Evolutionary conservation across 176 grass and related monocot genomes (phyloP).

Genomic region (Cenchrus fungigraminus): DNA sequence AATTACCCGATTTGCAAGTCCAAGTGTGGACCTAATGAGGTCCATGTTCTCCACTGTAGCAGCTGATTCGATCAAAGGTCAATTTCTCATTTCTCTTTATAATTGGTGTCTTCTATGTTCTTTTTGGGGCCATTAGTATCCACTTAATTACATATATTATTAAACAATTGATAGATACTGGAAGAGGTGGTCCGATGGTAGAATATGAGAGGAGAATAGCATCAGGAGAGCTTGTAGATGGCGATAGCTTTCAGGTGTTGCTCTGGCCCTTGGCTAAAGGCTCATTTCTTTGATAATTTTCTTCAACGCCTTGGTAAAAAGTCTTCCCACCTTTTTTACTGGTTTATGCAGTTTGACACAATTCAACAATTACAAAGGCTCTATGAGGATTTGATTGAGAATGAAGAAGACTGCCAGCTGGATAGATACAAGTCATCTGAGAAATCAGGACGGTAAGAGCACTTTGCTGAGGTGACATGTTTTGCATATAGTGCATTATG

Average conservation of each 20-base stretch:
- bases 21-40: conserved; percentile 41
- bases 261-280: neutral
- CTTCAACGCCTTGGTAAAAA: neutral
- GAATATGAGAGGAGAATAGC: conserved; percentile 84
- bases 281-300: conserved; percentile 14
- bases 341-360: conserved; percentile 66
- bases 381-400: conserved; percentile 69
- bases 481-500: conserved; percentile 22
- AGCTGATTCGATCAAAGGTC: conserved; percentile 58
- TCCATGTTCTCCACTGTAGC: conserved; percentile 49
- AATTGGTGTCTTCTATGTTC: neutral
- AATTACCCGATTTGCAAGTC: conserved; percentile 45
- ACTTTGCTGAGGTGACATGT: conserved; percentile 16
- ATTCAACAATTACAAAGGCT: conserved; percentile 83
- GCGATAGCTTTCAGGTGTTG: conserved; percentile 77
- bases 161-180: conserved; percentile 36
- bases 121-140: conserved; percentile 5
- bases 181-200: conserved; percentile 63
- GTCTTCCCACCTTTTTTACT: neutral
- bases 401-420: conserved; percentile 68
- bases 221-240: conserved; percentile 80
- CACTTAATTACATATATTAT: neutral
- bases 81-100: conserved; percentile 24
- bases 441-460: conserved; percentile 66
- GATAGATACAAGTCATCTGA: conserved; percentile 85